A percentile compares a stretch with the other conserved stretches of the same genome.
Conservation (phyloP, 345 rosid genomes). For the Populus ilicifolia region DNA sequence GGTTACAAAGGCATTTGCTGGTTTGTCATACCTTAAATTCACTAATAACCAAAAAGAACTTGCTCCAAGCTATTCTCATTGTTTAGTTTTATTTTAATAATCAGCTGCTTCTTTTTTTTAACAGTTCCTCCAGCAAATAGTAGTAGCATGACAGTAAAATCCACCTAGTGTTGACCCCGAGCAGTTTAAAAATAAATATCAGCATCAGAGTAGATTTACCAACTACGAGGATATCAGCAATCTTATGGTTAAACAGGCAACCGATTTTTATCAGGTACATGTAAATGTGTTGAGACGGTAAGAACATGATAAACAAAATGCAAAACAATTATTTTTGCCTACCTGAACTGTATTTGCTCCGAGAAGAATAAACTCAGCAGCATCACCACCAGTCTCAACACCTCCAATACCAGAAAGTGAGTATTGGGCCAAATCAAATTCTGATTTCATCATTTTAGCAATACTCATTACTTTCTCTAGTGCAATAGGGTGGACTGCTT, state of each 20-base stretch:
- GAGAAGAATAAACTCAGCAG: slow-evolving; percentile 90
- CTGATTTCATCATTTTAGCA: slow-evolving; percentile 83
- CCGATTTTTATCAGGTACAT: background rate
- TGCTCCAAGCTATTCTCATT: background rate
- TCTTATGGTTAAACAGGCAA: background rate
- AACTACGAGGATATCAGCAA: background rate
- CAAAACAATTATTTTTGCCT: background rate
- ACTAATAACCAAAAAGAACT: background rate
- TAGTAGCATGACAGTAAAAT: background rate
- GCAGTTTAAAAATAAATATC: background rate
- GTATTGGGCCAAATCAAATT: slow-evolving; percentile 48
- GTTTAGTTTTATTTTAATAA: no score
- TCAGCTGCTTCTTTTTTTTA: background rate
- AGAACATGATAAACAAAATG: background rate
- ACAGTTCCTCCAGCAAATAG: background rate
- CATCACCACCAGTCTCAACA: slow-evolving; percentile 87
- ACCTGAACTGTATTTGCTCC: slow-evolving; percentile 97
- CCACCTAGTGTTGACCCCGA: background rate
- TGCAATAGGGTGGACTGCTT: slow-evolving; percentile 95
- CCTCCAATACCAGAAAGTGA: slow-evolving; percentile 96
- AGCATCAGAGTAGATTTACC: background rate
- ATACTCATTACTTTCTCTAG: slow-evolving; percentile 86
- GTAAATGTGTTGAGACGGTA: background rate
- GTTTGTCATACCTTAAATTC: background rate
- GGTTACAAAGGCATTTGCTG: background rate